Percentiles rank a stretch among this genome's conserved stretches.
phyloP scores from a whole-genome alignment of 1,284 basidiomycete genomes.

The Sanghuangporus weigelae region DNA sequence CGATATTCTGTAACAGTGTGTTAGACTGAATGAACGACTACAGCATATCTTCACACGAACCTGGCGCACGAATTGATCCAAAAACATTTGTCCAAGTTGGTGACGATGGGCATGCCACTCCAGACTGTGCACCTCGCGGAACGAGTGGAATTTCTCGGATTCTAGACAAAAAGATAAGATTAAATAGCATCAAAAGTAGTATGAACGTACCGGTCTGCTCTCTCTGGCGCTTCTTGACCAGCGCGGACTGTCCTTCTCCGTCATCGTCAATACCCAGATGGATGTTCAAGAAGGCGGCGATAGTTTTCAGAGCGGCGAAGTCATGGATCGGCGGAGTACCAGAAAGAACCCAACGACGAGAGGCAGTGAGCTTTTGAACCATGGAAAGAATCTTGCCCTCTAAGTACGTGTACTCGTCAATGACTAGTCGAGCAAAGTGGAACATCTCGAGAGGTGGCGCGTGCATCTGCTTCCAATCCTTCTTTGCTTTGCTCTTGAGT shows the following conservation, averaged over 20 bases:
- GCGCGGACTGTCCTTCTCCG: conserved; percentile 69
- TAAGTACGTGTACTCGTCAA: conserved; percentile 95
- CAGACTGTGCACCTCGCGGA: conserved; percentile 87
- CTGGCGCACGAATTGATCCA: conserved; percentile 82
- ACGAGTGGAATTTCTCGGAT: conserved; percentile 93
- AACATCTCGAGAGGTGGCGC: conserved; percentile 89
- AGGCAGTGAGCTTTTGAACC: conserved; percentile 72
- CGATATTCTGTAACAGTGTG: conserved; percentile 66
- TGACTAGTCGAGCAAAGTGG: conserved; percentile 82
- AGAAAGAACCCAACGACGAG: conserved; percentile 91
- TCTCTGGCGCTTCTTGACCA: conserved; percentile 73
- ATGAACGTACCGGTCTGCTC: conserved; percentile 69
- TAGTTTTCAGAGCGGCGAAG: conserved; percentile 88
- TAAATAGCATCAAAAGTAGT: conserved; percentile 11
- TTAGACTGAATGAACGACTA: not conserved
- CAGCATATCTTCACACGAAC: conserved; percentile 34
- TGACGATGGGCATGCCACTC: conserved; percentile 92
- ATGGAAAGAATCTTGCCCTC: conserved; percentile 77
- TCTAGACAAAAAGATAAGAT: conserved; percentile 36
- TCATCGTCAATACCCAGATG: conserved; percentile 91
- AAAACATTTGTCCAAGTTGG: conserved; percentile 77
- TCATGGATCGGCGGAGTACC: conserved; percentile 92
- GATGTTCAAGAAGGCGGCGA: conserved; percentile 80
- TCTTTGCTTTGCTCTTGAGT: conserved; percentile 51
- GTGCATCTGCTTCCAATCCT: conserved; percentile 76